Conservation (phyloP, 306 rosid species). For the Acacia acuminata region DNA sequence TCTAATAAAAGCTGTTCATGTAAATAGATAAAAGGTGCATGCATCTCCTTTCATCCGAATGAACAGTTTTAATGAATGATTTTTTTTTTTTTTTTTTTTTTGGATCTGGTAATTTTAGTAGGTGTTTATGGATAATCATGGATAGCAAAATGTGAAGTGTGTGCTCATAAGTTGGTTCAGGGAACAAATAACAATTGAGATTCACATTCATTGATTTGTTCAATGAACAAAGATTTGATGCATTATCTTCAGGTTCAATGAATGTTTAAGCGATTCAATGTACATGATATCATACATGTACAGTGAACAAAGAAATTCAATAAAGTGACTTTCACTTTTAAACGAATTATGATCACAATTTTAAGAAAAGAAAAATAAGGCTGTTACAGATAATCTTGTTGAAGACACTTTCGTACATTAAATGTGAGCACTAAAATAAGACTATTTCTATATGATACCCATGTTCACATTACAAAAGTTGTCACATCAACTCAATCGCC, state of each 20-base stretch:
- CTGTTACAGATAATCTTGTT: fast-evolving
- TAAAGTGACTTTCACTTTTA: not conserved
- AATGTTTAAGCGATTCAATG: not conserved
- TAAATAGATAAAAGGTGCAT: not conserved
- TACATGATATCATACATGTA: too few relatives aligned
- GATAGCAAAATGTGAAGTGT: not conserved
- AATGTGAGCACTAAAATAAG: too few relatives aligned
- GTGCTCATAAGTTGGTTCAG: not conserved
- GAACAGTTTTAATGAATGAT: not conserved
- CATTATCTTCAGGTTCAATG: not conserved
- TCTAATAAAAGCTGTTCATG: not conserved
- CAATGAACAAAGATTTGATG: not conserved
- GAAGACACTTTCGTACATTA: too few relatives aligned
- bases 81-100: too few relatives aligned
- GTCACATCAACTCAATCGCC: too few relatives aligned
- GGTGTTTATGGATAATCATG: not conserved
- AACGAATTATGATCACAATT: not conserved
- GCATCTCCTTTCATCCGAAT: not conserved
- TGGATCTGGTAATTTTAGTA: not conserved
- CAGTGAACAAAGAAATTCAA: too few relatives aligned
- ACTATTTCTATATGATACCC: too few relatives aligned
- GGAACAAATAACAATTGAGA: not conserved
- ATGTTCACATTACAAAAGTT: too few relatives aligned
- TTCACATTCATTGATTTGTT: not conserved
- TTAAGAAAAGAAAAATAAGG: too few relatives aligned